Conservation (phyloP, 2,329 filamentous ascomycete genomes). For the Talaromyces sp. region DNA sequence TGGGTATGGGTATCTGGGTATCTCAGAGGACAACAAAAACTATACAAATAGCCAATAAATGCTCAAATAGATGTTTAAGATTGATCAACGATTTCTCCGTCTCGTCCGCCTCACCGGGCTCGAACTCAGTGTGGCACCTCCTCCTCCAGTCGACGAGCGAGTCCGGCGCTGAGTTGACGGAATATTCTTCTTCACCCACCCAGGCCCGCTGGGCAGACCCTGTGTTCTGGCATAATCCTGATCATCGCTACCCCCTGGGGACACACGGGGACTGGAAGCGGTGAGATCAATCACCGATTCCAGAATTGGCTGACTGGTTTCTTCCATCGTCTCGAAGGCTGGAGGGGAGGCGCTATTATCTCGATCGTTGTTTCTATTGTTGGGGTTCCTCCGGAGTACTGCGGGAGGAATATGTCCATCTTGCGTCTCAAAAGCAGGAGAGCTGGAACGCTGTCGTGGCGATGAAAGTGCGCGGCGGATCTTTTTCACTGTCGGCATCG, state of each 20-base stretch:
- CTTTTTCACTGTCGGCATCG: not conserved
- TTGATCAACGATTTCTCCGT: not conserved
- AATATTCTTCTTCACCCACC: constrained; percentile 24
- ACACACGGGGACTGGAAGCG: constrained; percentile 26
- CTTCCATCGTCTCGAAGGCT: not conserved
- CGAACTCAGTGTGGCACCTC: constrained; percentile 3
- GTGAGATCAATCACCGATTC: constrained; percentile 28
- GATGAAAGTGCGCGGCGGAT: constrained; percentile 5
- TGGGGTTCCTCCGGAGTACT: not conserved
- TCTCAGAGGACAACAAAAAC: not conserved
- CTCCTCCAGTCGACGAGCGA: constrained; percentile 15
- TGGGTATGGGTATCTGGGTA: not conserved
- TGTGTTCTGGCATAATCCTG: constrained; percentile 24
- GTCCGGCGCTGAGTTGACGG: constrained; percentile 13
- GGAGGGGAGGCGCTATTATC: not conserved
- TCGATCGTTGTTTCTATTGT: not conserved
- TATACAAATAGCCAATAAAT: not conserved
- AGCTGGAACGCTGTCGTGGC: constrained; percentile 7
- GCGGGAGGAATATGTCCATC: not conserved
- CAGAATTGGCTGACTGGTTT: not conserved
- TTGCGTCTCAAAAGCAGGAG: constrained; percentile 3
- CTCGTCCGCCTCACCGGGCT: not conserved
- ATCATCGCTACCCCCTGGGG: constrained; percentile 21
- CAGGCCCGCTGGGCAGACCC: constrained; percentile 21
- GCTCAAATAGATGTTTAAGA: no score